Percentiles rank a stretch among this genome's conserved stretches.
Evolutionary conservation across 805 yeast species (phyloP).

Genomic region (Jamesozyma lodderae): DNA sequence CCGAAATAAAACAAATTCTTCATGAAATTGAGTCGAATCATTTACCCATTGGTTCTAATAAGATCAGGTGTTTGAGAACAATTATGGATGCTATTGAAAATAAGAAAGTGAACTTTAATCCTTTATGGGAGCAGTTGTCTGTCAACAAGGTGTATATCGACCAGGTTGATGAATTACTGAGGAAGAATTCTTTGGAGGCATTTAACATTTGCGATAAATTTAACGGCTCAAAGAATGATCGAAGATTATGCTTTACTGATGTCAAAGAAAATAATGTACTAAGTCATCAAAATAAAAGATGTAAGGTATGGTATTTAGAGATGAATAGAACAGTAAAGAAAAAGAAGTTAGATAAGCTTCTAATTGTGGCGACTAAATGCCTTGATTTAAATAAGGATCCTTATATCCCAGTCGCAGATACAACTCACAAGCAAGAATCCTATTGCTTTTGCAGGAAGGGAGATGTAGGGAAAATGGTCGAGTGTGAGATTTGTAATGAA

Average conservation of each 20-base stretch:
- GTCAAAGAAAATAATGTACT: slow-evolving; percentile 19
- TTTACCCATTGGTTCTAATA: slow-evolving; percentile 16
- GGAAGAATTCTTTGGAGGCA: slow-evolving; percentile 4
- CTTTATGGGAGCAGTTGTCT: slow-evolving; percentile 8
- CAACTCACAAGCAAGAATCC: slow-evolving; percentile 5
- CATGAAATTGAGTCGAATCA: slow-evolving; percentile 7
- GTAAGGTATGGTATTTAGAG: slow-evolving; percentile 10
- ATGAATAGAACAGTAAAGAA: slow-evolving; percentile 5
- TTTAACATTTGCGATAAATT: slow-evolving; percentile 12
- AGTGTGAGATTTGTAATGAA: slow-evolving; percentile 60
- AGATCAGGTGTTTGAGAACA: slow-evolving; percentile 9
- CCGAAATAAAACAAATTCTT: slow-evolving; percentile 8
- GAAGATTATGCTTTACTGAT: slow-evolving; percentile 27
- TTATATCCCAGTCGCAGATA: slow-evolving; percentile 9
- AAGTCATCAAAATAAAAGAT: slow-evolving; percentile 7
- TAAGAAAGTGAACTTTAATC: slow-evolving; percentile 10
- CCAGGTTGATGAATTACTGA: slow-evolving; percentile 4
- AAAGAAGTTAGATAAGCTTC: slow-evolving; percentile 4
- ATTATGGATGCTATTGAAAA: slow-evolving; percentile 9
- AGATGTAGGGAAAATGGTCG: slow-evolving; percentile 58
- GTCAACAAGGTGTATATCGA: slow-evolving; percentile 10
- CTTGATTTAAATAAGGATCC: slow-evolving; percentile 20
- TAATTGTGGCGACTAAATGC: slow-evolving; percentile 9
- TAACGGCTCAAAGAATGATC: slow-evolving; percentile 26
- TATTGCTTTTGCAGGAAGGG: slow-evolving; percentile 57